Conservation (phyloP, 140 eudicot species). For the Anethum foeniculum region DNA sequence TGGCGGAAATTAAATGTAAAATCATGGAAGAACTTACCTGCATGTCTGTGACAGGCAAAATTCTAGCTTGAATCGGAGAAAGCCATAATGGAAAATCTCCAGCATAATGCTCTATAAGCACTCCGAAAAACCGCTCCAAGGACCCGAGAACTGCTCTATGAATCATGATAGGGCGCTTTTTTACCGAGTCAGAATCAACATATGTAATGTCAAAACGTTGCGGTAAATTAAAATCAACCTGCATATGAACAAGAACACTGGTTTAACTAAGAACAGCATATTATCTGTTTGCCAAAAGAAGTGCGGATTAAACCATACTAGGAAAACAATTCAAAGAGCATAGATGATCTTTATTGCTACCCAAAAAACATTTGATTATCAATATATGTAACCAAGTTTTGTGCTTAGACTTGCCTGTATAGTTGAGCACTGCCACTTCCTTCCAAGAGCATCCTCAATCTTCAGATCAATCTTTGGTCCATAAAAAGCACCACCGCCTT, state of each 20-base stretch:
- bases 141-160: constrained; percentile 99
- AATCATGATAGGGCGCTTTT: constrained; percentile 86
- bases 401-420: constrained; percentile 48
- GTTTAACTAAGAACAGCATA: background rate
- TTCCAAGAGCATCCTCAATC: constrained; percentile 94
- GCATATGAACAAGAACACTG: background rate
- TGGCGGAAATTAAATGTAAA: background rate
- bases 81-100: constrained; percentile 98
- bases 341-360: background rate
- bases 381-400: background rate
- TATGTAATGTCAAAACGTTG: constrained; percentile 86
- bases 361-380: background rate
- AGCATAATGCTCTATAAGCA: constrained; percentile 90
- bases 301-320: background rate
- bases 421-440: constrained; percentile 99
- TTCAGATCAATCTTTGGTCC: constrained; percentile 98
- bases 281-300: background rate
- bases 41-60: constrained; percentile 77
- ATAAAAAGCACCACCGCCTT: constrained; percentile 98
- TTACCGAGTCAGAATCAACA: constrained; percentile 71
- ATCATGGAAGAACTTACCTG: constrained; percentile 38
- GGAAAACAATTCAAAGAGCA: background rate
- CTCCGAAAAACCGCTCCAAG: constrained; percentile 89
- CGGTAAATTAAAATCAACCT: constrained; percentile 96
- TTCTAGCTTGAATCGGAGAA: constrained; percentile 79